Evolutionary conservation across 1,284 basidiomycete genomes (phyloP).

Genomic region (Cryptococcus sp.): DNA sequence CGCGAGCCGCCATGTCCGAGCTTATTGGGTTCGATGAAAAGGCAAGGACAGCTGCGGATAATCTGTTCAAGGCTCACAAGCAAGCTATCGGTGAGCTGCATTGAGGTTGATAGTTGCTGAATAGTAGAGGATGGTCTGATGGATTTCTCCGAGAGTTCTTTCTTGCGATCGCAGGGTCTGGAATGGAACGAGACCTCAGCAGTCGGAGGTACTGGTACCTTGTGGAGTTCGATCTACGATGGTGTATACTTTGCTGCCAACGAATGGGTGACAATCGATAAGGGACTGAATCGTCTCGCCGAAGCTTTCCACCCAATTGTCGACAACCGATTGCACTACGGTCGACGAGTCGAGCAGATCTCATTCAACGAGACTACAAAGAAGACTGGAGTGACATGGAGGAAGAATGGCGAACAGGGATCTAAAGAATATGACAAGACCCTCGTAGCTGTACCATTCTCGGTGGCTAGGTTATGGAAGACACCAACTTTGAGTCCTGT

Average conservation of each 20-base stretch:
- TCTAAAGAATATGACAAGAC: conserved; percentile 22
- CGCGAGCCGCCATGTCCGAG: conserved; percentile 10
- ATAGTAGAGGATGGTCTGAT: conserved; percentile 13
- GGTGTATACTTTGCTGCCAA: conserved; percentile 20
- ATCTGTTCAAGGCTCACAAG: conserved; percentile 26
- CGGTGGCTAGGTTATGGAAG: conserved; percentile 18
- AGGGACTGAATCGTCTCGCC: conserved; percentile 18
- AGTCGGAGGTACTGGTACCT: conserved; percentile 13
- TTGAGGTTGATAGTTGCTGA: background rate
- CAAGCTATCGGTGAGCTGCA: conserved; percentile 17
- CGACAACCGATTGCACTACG: conserved; percentile 16
- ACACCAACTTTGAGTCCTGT: conserved; percentile 14
- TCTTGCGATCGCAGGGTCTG: conserved; percentile 13
- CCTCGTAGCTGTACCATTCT: conserved; percentile 25
- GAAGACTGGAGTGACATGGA: conserved; percentile 13
- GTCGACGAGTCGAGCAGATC: conserved; percentile 16
- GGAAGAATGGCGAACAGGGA: conserved; percentile 5
- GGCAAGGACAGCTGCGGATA: conserved; percentile 12
- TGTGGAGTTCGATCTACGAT: conserved; percentile 25
- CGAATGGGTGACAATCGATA: conserved; percentile 24
- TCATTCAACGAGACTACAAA: conserved; percentile 13
- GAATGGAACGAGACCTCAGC: conserved; percentile 18
- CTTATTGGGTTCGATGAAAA: conserved; percentile 16
- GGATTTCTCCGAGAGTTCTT: conserved; percentile 14
- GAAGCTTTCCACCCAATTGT: conserved; percentile 24